Evolutionary conservation across 345 rosid genomes (phyloP), one percentile per base, ranked within the genome.

Genomic region (Acer negundo): DNA sequence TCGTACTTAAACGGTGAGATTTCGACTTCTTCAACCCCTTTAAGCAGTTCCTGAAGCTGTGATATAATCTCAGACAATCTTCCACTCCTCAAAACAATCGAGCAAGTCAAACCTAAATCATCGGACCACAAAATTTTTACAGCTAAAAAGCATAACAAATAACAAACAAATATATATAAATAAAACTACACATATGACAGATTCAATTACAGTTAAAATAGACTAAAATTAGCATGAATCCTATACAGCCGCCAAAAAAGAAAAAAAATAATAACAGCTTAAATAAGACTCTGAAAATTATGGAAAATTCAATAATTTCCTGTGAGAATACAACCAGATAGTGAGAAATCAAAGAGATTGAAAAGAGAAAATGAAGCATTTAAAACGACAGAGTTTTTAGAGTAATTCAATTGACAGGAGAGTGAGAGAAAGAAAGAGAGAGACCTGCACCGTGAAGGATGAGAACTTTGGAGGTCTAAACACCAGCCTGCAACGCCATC

Each of bases 401-500:
- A 38, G 77, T 53, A 51, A 47, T 51, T 13, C 23, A 70, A 71
- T 16, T 46, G 28, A 49, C 38, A 40, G 51, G n/a, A n/a, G n/a
- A n/a, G 17, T 15, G 7, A 23, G 28, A n/a, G 38, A 42, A 2
- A 42, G 46, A 42, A 11, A 42, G n/a, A n/a, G n/a, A n/a, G 73
- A 63, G 56, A 93, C 98, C 97, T 84, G 97, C 98, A 40, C 98
- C 95, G 70, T 90, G 85, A 61, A 95, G 88, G 75, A 95, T 81
- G 64, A 95, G 86, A 53, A 95, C 97, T 77, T 93, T 92, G 80
- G 97, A 89, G 84, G 92, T 84, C 77, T 87, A 88, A 81, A 90
- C 93, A 2, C 92, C 95, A 15, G 97, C 82, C 87, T 95, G 98
- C 87, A 93, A 10, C 79, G 98, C 98, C 98, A 95, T 92, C 53